phyloP scores from a whole-genome alignment of 805 yeast species.

The Metschnikowia proteae region DNA sequence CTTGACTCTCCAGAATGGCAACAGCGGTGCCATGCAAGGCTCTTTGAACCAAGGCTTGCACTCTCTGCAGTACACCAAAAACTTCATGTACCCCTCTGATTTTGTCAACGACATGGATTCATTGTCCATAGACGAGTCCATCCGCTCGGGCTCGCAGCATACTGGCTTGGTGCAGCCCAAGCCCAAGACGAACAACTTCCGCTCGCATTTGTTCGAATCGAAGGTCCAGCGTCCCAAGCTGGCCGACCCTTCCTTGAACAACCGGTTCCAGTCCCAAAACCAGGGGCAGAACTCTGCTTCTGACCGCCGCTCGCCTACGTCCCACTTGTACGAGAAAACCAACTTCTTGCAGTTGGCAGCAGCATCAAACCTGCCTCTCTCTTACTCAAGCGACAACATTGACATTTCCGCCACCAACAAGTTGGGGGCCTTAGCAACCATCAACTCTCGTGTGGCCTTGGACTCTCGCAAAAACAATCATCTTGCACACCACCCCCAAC shows the following conservation, averaged over 20 bases:
- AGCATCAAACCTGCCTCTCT: constrained; percentile 17
- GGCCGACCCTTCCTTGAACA: constrained; percentile 20
- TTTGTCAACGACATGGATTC: constrained; percentile 15
- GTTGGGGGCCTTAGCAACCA: constrained; percentile 64
- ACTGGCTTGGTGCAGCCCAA: constrained; percentile 15
- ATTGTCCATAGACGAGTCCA: constrained; percentile 11
- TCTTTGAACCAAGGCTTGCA: constrained; percentile 8
- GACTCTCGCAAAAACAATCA: constrained; percentile 34
- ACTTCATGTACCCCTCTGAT: constrained; percentile 8
- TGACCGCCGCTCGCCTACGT: constrained; percentile 39
- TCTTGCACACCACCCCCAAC: constrained; percentile 2
- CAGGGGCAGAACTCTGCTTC: constrained; percentile 10
- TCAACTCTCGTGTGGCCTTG: constrained; percentile 51
- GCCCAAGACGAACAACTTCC: constrained; percentile 17
- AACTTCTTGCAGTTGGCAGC: constrained; percentile 38
- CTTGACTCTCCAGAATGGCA: constrained; percentile 15
- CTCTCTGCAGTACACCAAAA: constrained; percentile 12
- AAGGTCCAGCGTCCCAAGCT: constrained; percentile 20
- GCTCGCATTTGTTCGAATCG: constrained; percentile 17
- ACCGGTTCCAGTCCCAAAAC: constrained; percentile 5
- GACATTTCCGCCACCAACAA: constrained; percentile 47
- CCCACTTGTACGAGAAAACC: constrained; percentile 42
- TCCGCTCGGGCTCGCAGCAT: constrained; percentile 2
- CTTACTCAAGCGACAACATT: constrained; percentile 15
- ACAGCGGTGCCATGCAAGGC: background rate